These are phyloP conservation scores for Fusarium penzigii DNA, from an alignment of 2,329 filamentous ascomycete genomes.

Conservation along the genomic window DNA sequence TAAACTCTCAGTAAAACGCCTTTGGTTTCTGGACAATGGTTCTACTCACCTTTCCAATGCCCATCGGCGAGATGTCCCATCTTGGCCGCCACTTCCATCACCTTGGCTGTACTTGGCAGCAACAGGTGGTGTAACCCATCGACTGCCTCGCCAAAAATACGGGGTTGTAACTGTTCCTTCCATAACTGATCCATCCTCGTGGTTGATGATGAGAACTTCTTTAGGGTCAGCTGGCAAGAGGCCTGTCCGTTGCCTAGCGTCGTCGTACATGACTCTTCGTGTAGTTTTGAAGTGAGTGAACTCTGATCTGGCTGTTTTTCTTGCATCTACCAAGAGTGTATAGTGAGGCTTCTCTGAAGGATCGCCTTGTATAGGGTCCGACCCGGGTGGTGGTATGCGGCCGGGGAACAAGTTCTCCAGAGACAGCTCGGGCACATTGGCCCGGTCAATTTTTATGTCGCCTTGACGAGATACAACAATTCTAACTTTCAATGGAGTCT, in stretches of 20 bases:
- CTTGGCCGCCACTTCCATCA: slow-evolving; percentile 70
- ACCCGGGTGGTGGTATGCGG: slow-evolving; percentile 49
- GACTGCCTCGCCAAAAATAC: slow-evolving; percentile 72
- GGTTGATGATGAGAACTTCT: slow-evolving; percentile 77
- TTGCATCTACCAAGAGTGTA: slow-evolving; percentile 46
- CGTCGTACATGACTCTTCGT: slow-evolving; percentile 68
- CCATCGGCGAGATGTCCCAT: slow-evolving; percentile 81
- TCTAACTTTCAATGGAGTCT: slow-evolving; percentile 51
- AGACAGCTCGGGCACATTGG: slow-evolving; percentile 39
- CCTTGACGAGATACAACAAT: slow-evolving; percentile 56
- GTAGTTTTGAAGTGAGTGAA: slow-evolving; percentile 89
- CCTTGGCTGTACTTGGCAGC: slow-evolving; percentile 37
- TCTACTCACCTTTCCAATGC: slow-evolving; percentile 64
- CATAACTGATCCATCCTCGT: slow-evolving; percentile 65
- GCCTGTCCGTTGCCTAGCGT: slow-evolving; percentile 62
- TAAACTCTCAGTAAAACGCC: slow-evolving; percentile 2
- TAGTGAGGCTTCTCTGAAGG: slow-evolving; percentile 36
- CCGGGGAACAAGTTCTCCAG: slow-evolving; percentile 59
- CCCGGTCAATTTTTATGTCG: slow-evolving; percentile 43
- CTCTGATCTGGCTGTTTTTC: slow-evolving; percentile 49
- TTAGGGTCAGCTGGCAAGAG: slow-evolving; percentile 53
- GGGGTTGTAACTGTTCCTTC: slow-evolving; percentile 83
- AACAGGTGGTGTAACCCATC: slow-evolving; percentile 82
- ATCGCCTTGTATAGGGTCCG: slow-evolving; percentile 20
- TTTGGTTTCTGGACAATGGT: not conserved